Evolutionary conservation across 129 eudicot species (phyloP).

Genomic region (Tagetes patula): DNA sequence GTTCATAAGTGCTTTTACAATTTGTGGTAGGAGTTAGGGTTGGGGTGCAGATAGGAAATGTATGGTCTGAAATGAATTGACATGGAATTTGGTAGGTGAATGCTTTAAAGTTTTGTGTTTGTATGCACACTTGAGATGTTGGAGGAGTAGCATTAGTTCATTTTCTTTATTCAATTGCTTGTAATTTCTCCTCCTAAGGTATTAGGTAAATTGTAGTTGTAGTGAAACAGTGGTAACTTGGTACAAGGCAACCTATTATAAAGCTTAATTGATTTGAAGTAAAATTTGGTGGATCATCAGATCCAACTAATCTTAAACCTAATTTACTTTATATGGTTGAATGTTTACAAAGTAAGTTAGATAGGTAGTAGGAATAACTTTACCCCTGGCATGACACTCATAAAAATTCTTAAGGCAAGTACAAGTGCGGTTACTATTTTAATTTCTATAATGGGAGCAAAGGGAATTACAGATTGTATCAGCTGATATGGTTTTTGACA

Average conservation of each 20-base stretch:
- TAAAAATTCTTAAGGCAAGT: not conserved
- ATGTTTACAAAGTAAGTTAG: slow-evolving; percentile 15
- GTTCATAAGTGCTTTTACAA: not conserved
- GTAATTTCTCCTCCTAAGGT: slow-evolving; percentile 7
- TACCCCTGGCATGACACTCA: slow-evolving; percentile 7
- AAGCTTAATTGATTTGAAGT: slow-evolving; percentile 25
- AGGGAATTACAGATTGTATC: slow-evolving; percentile 12
- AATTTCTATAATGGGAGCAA: slow-evolving; percentile 11
- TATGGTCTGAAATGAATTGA: slow-evolving; percentile 18
- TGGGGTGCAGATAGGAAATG: slow-evolving; percentile 5
- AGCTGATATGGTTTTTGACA: slow-evolving; percentile 19
- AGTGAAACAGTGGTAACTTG: slow-evolving; percentile 15
- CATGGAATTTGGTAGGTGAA: slow-evolving; percentile 22
- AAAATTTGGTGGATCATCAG: slow-evolving; percentile 34
- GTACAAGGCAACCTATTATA: slow-evolving; percentile 18
- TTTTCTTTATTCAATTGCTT: not conserved
- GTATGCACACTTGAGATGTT: not conserved
- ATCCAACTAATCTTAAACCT: slow-evolving; percentile 32
- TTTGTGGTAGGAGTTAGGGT: not conserved
- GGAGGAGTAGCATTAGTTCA: not conserved
- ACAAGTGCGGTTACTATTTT: not conserved
- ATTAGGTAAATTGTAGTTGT: slow-evolving; percentile 32
- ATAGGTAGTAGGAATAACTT: slow-evolving; percentile 19
- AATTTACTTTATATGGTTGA: slow-evolving; percentile 22
- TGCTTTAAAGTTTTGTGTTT: not conserved